Conservation (phyloP, 345 rosid species). For the Citrus sp. region DNA sequence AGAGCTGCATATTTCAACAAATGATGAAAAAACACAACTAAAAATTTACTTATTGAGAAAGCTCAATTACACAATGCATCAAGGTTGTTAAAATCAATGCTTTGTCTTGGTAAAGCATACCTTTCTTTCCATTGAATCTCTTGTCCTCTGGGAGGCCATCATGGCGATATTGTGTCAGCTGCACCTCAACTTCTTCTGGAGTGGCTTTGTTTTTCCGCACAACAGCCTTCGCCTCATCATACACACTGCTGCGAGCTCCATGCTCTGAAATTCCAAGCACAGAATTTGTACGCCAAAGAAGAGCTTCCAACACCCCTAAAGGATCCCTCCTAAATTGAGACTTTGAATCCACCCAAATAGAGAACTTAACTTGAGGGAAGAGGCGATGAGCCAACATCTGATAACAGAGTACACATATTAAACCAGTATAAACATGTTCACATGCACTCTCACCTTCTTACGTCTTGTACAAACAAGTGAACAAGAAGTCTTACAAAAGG, state of each 20-base stretch:
- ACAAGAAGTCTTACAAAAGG: neutral
- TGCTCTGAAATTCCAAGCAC: constrained; percentile 89
- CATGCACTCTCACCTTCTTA: neutral
- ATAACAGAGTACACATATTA: constrained; percentile 15
- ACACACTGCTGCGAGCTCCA: constrained; percentile 94
- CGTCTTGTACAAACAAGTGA: neutral
- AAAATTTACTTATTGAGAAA: neutral
- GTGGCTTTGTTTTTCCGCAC: constrained; percentile 85
- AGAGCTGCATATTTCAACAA: constrained; percentile 53
- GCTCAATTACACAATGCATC: neutral
- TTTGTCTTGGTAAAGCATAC: constrained; percentile 23
- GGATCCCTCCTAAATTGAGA: constrained; percentile 97
- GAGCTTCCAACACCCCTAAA: constrained; percentile 82
- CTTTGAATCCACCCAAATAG: constrained; percentile 97
- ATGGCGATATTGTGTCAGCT: constrained; percentile 55
- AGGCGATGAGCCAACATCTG: constrained; percentile 97
- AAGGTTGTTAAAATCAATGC: neutral
- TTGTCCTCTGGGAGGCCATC: constrained; percentile 81
- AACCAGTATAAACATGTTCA: constrained; percentile 5
- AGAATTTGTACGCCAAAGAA: constrained; percentile 87
- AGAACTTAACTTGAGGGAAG: constrained; percentile 71
- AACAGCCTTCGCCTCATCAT: constrained; percentile 92
- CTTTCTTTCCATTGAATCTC: constrained; percentile 80
- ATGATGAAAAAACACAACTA: neutral
- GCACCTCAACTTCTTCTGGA: constrained; percentile 87